These are phyloP conservation scores for Mychonastes homosphaera DNA, from an alignment of 139 green algal species.

Conservation along the genomic window DNA sequence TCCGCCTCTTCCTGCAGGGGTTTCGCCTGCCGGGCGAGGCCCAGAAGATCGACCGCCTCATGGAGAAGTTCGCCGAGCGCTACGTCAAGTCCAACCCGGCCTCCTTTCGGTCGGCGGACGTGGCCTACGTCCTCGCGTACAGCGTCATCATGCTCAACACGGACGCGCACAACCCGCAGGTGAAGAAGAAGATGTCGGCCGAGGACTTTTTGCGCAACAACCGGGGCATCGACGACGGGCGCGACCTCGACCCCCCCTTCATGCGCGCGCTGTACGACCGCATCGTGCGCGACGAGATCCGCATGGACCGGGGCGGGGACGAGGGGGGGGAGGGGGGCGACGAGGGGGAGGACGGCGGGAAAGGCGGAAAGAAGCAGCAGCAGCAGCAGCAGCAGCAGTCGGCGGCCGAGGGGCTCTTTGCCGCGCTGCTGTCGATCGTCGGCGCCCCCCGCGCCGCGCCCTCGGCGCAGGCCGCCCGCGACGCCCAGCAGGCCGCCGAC, in stretches of 20 bases:
- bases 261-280: slow-evolving; percentile 86
- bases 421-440: slow-evolving; percentile 34
- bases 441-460: slow-evolving; percentile 20
- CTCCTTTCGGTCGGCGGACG: slow-evolving; percentile 86
- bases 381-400: slow-evolving; percentile 9
- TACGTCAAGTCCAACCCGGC: slow-evolving; percentile 84
- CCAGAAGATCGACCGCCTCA: slow-evolving; percentile 98
- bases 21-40: slow-evolving; percentile 91
- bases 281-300: slow-evolving; percentile 94
- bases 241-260: slow-evolving; percentile 78
- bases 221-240: slow-evolving; percentile 92
- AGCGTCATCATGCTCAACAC: slow-evolving; percentile 99
- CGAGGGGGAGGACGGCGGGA: slow-evolving; percentile 10
- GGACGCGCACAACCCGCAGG: slow-evolving; percentile 91
- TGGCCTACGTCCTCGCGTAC: slow-evolving; percentile 97
- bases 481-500: slow-evolving; percentile 65
- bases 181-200: slow-evolving; percentile 58
- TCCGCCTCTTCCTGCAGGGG: slow-evolving; percentile 56
- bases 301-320: no score
- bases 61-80: slow-evolving; percentile 99
- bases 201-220: slow-evolving; percentile 96
- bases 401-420: slow-evolving; percentile 18
- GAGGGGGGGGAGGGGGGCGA: slow-evolving; percentile 12
- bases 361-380: slow-evolving; percentile 3
- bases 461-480: slow-evolving; percentile 23